Evolutionary conservation across 345 rosid genomes (phyloP).

Genomic region (Camelina sativa): DNA sequence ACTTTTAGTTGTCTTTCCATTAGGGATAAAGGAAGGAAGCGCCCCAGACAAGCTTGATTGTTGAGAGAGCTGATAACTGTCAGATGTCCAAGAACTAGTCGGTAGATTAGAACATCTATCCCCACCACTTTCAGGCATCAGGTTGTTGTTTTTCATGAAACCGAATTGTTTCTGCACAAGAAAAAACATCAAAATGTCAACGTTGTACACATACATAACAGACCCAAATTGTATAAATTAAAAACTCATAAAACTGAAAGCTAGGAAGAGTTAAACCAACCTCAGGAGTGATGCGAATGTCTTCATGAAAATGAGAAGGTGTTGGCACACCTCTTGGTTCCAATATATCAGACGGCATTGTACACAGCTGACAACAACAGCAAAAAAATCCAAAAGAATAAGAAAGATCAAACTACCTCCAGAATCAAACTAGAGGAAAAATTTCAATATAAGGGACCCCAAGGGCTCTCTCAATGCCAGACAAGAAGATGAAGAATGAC

Average conservation of each 20-base stretch:
- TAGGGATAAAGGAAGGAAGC: conserved; percentile 42
- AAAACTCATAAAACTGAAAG: background rate
- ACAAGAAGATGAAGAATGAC: background rate
- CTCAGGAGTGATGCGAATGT: conserved; percentile 55
- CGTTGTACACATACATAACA: background rate
- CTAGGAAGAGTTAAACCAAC: conserved; percentile 37
- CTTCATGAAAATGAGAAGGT: conserved; percentile 50
- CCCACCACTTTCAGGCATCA: conserved; percentile 54
- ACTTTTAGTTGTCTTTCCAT: conserved; percentile 47
- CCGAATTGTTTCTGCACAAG: conserved; percentile 70
- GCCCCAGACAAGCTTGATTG: conserved; percentile 51
- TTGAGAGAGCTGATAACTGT: conserved; percentile 46
- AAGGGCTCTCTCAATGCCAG: background rate
- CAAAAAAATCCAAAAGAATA: conserved; percentile 25
- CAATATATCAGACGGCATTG: conserved; percentile 69
- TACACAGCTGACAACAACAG: conserved; percentile 34
- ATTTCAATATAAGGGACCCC: conserved; percentile 2
- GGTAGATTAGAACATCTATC: conserved; percentile 47
- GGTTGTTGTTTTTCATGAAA: conserved; percentile 55
- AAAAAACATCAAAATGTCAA: conserved; percentile 22
- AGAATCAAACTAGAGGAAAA: conserved; percentile 19
- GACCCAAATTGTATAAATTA: background rate
- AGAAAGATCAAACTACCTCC: conserved; percentile 23
- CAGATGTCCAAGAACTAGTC: conserved; percentile 49
- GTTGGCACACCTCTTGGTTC: conserved; percentile 52